Conservation (phyloP, 2,329 filamentous ascomycete genomes). For the Periconia sp. region DNA sequence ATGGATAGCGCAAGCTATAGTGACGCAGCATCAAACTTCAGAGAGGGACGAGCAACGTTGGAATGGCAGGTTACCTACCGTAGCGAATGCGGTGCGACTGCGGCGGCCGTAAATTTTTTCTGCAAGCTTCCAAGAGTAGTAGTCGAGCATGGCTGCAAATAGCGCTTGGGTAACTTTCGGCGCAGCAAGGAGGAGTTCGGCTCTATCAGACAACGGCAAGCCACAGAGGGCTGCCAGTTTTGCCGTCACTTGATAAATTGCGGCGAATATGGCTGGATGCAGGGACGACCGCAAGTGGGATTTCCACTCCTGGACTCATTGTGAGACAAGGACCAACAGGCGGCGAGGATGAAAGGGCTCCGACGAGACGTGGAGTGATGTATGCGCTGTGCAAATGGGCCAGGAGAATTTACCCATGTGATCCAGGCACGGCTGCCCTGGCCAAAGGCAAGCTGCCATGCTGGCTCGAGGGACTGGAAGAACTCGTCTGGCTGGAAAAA, state of each 20-base stretch:
- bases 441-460: slow-evolving; percentile 89
- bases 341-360: not conserved
- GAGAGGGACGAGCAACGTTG: slow-evolving; percentile 20
- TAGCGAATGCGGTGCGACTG: slow-evolving; percentile 69
- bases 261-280: slow-evolving; percentile 86
- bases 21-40: slow-evolving; percentile 26
- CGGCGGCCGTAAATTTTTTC: slow-evolving; percentile 72
- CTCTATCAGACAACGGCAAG: slow-evolving; percentile 62
- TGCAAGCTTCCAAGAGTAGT: slow-evolving; percentile 85
- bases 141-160: slow-evolving; percentile 80
- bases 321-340: slow-evolving; percentile 32
- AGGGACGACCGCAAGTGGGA: slow-evolving; percentile 86
- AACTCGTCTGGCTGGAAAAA: slow-evolving; percentile 99
- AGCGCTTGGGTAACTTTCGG: slow-evolving; percentile 79
- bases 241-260: slow-evolving; percentile 70
- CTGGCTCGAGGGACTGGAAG: slow-evolving; percentile 93
- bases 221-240: slow-evolving; percentile 61
- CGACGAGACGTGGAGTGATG: slow-evolving; percentile 4
- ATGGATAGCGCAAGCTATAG: slow-evolving; percentile 71
- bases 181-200: slow-evolving; percentile 71
- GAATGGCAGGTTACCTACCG: slow-evolving; percentile 62
- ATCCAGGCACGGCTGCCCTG: slow-evolving; percentile 80
- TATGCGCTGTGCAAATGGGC: not conserved
- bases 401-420: slow-evolving; percentile 76
- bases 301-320: slow-evolving; percentile 79